Conservation (phyloP, 1,284 basidiomycete species). For the Ustilago cynodontis region DNA sequence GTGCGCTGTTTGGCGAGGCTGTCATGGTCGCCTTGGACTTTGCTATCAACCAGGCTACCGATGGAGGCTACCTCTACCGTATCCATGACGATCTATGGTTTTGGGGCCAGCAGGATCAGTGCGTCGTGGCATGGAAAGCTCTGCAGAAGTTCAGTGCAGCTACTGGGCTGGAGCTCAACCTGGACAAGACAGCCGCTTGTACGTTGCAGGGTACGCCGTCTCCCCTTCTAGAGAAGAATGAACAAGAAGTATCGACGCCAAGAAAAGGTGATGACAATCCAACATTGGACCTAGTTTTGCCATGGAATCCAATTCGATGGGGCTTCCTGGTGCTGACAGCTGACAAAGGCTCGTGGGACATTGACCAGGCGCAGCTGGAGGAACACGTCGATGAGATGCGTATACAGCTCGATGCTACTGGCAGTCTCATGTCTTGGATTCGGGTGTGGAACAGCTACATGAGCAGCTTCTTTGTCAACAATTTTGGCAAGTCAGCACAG, state of each 20-base stretch:
- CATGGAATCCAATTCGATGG: slow-evolving; percentile 6
- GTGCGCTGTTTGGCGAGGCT: slow-evolving; percentile 2
- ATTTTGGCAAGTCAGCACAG: slow-evolving; percentile 14
- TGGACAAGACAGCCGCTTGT: slow-evolving; percentile 11
- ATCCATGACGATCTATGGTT: slow-evolving; percentile 19
- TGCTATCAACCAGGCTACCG: slow-evolving; percentile 12
- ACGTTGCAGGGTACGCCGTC: neutral
- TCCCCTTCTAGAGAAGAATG: neutral
- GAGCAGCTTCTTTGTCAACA: slow-evolving; percentile 17
- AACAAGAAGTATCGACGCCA: too few species aligned
- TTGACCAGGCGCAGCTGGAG: slow-evolving; percentile 8
- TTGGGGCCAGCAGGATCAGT: slow-evolving; percentile 14
- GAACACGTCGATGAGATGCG: slow-evolving; percentile 13
- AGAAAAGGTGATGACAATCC: neutral
- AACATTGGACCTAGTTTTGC: neutral
- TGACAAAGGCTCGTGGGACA: slow-evolving; percentile 14
- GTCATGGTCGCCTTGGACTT: slow-evolving; percentile 13
- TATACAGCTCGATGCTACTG: slow-evolving; percentile 13
- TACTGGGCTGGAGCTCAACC: slow-evolving; percentile 7
- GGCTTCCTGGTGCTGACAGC: slow-evolving; percentile 7
- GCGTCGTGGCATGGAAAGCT: slow-evolving; percentile 7
- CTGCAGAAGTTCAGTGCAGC: slow-evolving; percentile 11
- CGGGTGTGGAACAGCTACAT: slow-evolving; percentile 20
- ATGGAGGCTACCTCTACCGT: slow-evolving; percentile 18
- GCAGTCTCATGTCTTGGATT: slow-evolving; percentile 15